These are phyloP conservation scores for Bacidia gigantensis DNA, from an alignment of 495 filamentous ascomycete genomes.

Conservation along the genomic window DNA sequence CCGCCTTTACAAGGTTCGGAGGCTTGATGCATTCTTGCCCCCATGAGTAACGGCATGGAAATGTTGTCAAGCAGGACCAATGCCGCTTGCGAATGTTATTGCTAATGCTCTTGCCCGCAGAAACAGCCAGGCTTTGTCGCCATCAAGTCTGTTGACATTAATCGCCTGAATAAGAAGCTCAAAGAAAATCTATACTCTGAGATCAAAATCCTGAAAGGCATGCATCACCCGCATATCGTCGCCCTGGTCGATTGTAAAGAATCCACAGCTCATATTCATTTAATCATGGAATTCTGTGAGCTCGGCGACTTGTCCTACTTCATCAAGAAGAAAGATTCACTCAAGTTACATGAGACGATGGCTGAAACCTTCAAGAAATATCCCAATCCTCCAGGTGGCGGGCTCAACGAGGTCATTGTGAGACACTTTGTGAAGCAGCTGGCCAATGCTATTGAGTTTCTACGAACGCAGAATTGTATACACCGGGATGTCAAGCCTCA, in stretches of 20 bases:
- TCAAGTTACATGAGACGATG: conserved; percentile 61
- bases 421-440: conserved; percentile 95
- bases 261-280: conserved; percentile 72
- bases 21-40: background rate
- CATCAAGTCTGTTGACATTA: conserved; percentile 87
- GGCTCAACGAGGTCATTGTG: conserved; percentile 83
- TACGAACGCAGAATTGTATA: conserved; percentile 71
- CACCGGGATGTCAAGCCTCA: conserved; percentile 97
- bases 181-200: conserved; percentile 92
- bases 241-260: conserved; percentile 88
- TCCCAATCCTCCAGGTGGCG: conserved; percentile 63
- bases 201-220: conserved; percentile 80
- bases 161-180: conserved; percentile 83
- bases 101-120: conserved; percentile 17
- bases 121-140: conserved; percentile 61
- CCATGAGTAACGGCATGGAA: background rate
- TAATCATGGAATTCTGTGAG: conserved; percentile 98
- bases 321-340: conserved; percentile 79
- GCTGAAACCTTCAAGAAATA: conserved; percentile 82
- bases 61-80: background rate
- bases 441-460: conserved; percentile 78
- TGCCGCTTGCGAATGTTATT: background rate
- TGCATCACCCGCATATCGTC: conserved; percentile 94
- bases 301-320: conserved; percentile 85
- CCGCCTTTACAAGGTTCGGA: background rate